Evolutionary conservation across 106 monocot genomes (phyloP).

Genomic region (Triglochin maritima): DNA sequence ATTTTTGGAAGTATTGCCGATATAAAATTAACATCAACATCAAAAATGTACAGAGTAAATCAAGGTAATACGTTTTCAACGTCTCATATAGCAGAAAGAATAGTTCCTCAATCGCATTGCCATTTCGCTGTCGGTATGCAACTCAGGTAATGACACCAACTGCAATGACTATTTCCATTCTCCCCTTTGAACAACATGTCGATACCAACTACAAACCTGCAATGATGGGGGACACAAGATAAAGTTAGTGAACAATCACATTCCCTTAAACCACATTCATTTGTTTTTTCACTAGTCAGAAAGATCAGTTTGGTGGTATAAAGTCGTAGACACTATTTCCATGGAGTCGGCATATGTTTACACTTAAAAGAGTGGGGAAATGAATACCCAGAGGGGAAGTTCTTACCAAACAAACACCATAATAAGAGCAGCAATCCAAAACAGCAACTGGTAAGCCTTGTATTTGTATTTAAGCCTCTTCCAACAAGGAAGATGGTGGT

Average conservation of each 20-base stretch:
- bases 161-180: conserved; percentile 51
- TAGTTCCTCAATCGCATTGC: conserved; percentile 17
- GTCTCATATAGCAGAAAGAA: too few species aligned
- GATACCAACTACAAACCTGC: conserved; percentile 52
- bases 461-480: conserved; percentile 2
- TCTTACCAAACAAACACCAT: conserved; percentile 8
- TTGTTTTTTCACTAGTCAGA: not conserved
- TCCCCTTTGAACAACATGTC: conserved; percentile 42
- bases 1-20: too few species aligned
- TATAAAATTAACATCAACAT: too few species aligned
- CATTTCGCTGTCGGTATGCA: conserved; percentile 67
- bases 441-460: conserved; percentile 1
- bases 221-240: not conserved
- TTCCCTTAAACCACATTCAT: not conserved
- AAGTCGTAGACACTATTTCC: not conserved
- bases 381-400: not conserved
- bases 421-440: not conserved
- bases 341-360: not conserved
- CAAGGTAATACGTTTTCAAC: too few species aligned
- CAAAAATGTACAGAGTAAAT: too few species aligned
- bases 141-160: conserved; percentile 72
- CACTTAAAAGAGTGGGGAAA: too few species aligned
- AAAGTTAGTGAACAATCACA: not conserved
- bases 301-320: not conserved
- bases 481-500: not conserved